Base-by-base conservation (phyloP, 208 protist genomes). In the Leishmania mexicana region DNA sequence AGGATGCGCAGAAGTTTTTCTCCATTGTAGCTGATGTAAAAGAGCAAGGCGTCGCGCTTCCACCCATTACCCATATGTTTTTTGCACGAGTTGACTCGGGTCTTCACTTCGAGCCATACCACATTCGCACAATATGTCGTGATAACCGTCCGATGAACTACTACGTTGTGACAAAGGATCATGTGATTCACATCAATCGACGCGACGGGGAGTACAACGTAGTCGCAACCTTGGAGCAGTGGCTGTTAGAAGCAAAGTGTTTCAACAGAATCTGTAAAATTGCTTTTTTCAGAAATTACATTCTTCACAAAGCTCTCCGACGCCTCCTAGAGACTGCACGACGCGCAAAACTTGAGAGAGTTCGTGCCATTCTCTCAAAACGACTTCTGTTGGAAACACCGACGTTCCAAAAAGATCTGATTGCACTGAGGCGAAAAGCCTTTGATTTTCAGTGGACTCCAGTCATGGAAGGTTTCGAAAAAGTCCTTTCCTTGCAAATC, bases 11-110 rank as follows among this genome's bases (percentile, higher is more conserved):
- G 5, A 81, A 51, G 67, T 92, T 94, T 60, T 94, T 91, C 81
- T 54, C 76, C 10, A 51, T 81, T n/a, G 40, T 91, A 7, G 87
- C 89, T 38, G 84, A 76, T 65, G 81, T 88, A 49, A 85, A 88
- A 38, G 35, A 77, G 13, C 83, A 83, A 47, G 88, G 90, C 10
- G 80, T 86, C 15, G 57, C 87, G 0, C 71, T 92, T 42, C 87
- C 92, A 74, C 88, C 89, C 1, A 85, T 97, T 28, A 94, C 89
- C 72, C 96, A 97, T 77, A 83, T 98, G 28, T 98, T 96, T 78
- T 95, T 94, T 72, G 96, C 94, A 3, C 88, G 90, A 45, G 87
- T 90, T 5, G 88, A 92, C 74, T 79, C 81, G 1, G 87, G 89
- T 7, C 87, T 97, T 7, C 75, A 85, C 45, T 98, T 94, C 81